A percentile compares a stretch with the other conserved stretches of the same genome.
These are phyloP conservation scores for Camelina hispida DNA, from an alignment of 345 rosid species.

Conservation along the genomic window DNA sequence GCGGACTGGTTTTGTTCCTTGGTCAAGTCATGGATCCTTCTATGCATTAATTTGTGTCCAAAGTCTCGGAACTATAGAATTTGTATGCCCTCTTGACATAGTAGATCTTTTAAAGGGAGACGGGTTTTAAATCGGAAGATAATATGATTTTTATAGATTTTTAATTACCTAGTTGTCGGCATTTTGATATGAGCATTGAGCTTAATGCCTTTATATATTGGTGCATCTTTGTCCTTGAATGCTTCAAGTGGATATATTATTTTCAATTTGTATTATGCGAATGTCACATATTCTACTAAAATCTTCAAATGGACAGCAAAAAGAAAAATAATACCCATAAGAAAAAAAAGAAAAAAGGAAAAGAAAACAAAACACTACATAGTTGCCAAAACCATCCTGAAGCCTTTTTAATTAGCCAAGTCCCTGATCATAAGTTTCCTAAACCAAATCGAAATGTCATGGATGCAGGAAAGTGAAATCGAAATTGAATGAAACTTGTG, in stretches of 20 bases:
- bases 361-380: background rate
- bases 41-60: conserved; percentile 1
- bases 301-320: background rate
- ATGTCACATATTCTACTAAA: conserved; percentile 7
- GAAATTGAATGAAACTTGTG: conserved; percentile 13
- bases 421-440: background rate
- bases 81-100: background rate
- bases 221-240: conserved; percentile 22
- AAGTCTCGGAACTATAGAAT: background rate
- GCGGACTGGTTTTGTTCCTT: conserved; percentile 13
- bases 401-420: too few species aligned
- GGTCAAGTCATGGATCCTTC: conserved; percentile 42
- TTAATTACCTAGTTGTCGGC: conserved; percentile 35
- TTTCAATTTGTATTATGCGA: background rate
- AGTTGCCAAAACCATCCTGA: background rate
- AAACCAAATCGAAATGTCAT: background rate
- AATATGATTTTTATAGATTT: conserved; percentile 22
- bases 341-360: background rate
- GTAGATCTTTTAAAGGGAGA: too few species aligned
- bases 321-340: background rate
- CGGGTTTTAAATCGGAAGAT: background rate
- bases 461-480: background rate
- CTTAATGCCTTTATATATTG: conserved; percentile 26
- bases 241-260: conserved; percentile 6
- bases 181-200: conserved; percentile 38